Evolutionary conservation across 257 asterid species (phyloP).

Genomic region (Lantana camara): DNA sequence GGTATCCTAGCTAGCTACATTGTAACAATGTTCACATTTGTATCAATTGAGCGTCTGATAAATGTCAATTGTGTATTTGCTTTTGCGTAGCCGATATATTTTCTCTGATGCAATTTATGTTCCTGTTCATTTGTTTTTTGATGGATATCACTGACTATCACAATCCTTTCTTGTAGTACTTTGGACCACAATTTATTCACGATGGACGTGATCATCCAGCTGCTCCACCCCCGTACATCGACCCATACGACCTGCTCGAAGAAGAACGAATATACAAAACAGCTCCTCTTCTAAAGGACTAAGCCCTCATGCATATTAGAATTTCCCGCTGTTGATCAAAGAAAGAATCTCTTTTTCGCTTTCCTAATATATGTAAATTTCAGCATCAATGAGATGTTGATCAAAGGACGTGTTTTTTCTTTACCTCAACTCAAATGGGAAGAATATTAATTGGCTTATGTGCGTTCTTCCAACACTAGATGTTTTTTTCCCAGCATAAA

Average conservation of each 20-base stretch:
- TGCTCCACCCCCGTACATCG: constrained; percentile 58
- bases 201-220: constrained; percentile 44
- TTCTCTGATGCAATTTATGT: neutral
- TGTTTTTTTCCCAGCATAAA: neutral
- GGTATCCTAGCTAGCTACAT: too few relatives aligned
- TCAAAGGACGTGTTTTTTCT: neutral
- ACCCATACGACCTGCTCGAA: constrained; percentile 84
- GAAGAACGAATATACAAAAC: constrained; percentile 66
- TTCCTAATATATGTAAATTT: constrained; percentile 22
- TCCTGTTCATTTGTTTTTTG: neutral
- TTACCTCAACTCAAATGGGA: neutral
- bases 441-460: constrained; percentile 8
- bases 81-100: too few relatives aligned
- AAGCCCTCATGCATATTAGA: constrained; percentile 32
- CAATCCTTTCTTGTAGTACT: constrained; percentile 58
- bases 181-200: constrained; percentile 76
- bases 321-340: constrained; percentile 25
- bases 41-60: too few relatives aligned
- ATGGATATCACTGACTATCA: neutral
- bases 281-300: constrained; percentile 58
- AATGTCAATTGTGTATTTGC: too few relatives aligned
- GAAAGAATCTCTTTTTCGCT: neutral
- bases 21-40: too few relatives aligned
- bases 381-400: neutral
- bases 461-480: constrained; percentile 10